These are phyloP conservation scores for Serpula lacrymans DNA, from an alignment of 768 basidiomycete species.

Conservation along the genomic window DNA sequence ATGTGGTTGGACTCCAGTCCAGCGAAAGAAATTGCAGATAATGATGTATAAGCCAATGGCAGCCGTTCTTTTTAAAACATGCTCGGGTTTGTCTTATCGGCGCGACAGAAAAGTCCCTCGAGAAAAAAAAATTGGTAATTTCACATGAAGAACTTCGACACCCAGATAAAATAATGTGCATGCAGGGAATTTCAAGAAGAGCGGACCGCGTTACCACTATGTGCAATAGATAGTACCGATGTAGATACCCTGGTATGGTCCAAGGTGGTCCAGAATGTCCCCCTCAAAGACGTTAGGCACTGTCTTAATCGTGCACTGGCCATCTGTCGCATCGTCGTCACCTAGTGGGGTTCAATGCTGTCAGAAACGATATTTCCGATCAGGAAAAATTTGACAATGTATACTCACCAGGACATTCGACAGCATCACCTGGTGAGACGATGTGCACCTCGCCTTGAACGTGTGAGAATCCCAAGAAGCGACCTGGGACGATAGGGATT, in stretches of 20 bases:
- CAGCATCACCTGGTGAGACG: conserved; percentile 29
- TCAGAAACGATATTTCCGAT: background rate
- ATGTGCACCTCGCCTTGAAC: conserved; percentile 42
- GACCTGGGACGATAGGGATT: conserved; percentile 56
- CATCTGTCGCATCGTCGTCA: conserved; percentile 52
- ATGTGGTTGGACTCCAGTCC: too few relatives aligned
- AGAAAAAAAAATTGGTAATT: too few relatives aligned
- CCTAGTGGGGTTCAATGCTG: conserved; percentile 23
- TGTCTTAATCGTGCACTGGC: conserved; percentile 49
- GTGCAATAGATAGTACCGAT: conserved; percentile 48
- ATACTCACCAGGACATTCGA: conserved; percentile 38
- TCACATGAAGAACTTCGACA: too few relatives aligned
- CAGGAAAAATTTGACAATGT: too few relatives aligned
- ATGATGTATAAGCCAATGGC: too few relatives aligned
- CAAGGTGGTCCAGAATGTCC: conserved; percentile 53
- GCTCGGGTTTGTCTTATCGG: too few relatives aligned
- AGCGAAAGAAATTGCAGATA: too few relatives aligned
- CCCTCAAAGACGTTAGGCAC: conserved; percentile 54
- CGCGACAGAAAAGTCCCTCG: too few relatives aligned
- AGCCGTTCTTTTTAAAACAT: too few relatives aligned
- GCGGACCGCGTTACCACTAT: too few relatives aligned
- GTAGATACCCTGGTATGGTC: conserved; percentile 51
- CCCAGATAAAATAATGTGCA: too few relatives aligned
- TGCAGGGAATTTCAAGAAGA: too few relatives aligned
- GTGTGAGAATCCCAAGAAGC: conserved; percentile 44